Evolutionary conservation across 352 stramenopile species (phyloP), one percentile per base, ranked within the genome.

Genomic region (Phytophthora aleatoria): DNA sequence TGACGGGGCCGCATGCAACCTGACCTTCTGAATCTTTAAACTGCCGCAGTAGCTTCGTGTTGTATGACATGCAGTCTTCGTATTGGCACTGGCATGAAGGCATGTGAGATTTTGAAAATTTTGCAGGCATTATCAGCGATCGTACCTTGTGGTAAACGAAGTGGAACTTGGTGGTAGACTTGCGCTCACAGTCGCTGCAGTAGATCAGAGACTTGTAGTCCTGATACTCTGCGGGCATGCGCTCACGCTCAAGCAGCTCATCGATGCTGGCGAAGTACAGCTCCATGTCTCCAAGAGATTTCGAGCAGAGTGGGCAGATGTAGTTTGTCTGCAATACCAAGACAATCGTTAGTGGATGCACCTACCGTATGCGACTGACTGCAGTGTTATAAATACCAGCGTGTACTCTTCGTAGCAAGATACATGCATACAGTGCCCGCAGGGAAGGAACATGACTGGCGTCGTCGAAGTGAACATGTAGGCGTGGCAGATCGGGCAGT

Each of bases 391-490:
- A 53, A 69, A 45, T 71, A 91, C 81, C 61, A 93, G 72, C n/a
- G 94, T 95, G 65, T 98, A 98, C 68, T 96, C 83, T 62, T 95
- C 89, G 64, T 97, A 99, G 79, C 96, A 99, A 28, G 87, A 90
- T 20, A 98, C 77, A 74, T 99, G 96, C 96, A 99, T 98, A 55
- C 97, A 97, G 69, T 99, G 96, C 8, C 96, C 96, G 53, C 96
- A 99, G 33, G 92, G 91, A 10, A 98, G 79, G 62, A 97, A 96
- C 83, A 97, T 95, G 36, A 99, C 87, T 9, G 94, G 93, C 45
- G 97, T 95, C 36, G 94, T 99, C 4, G 92, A 97, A 26, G 97
- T 96, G 71, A 99, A 99, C 83, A 99, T 96, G 74, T 84, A 97
- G 33, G 92, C 81, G 69, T 97, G 88, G 78, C 96, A 99, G 60